These are phyloP conservation scores for Eutrema yunnanense DNA, from an alignment of 345 rosid genomes.

Conservation along the genomic window DNA sequence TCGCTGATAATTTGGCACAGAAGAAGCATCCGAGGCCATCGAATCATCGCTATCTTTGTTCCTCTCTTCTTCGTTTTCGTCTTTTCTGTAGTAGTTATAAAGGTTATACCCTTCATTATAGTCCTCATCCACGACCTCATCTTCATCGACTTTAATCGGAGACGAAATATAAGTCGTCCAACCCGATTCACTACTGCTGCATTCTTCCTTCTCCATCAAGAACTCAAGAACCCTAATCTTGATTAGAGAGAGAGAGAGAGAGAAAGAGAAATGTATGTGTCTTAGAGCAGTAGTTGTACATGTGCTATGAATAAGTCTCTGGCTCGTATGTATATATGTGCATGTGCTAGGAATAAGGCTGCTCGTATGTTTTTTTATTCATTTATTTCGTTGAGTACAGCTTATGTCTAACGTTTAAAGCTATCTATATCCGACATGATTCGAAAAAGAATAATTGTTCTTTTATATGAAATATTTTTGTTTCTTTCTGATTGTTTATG, in stretches of 20 bases:
- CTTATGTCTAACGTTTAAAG: slow-evolving; percentile 28
- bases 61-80: slow-evolving; percentile 31
- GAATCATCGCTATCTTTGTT: slow-evolving; percentile 68
- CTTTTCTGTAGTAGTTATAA: slow-evolving; percentile 5
- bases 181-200: slow-evolving; percentile 86
- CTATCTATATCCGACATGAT: slow-evolving; percentile 7
- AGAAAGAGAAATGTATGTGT: background rate
- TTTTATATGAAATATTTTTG: background rate
- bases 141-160: slow-evolving; percentile 47
- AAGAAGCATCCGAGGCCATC: slow-evolving; percentile 79
- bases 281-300: slow-evolving; percentile 2
- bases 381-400: slow-evolving; percentile 31
- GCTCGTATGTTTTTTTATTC: slow-evolving; percentile 18
- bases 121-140: slow-evolving; percentile 23
- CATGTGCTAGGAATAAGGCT: slow-evolving; percentile 24
- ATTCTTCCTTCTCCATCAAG: slow-evolving; percentile 45
- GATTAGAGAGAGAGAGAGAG: background rate
- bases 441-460: slow-evolving; percentile 17
- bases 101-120: slow-evolving; percentile 20
- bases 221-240: slow-evolving; percentile 28
- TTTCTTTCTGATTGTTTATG: slow-evolving; percentile 5
- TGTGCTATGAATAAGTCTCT: background rate
- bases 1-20: slow-evolving; percentile 43
- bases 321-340: slow-evolving; percentile 14
- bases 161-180: slow-evolving; percentile 67